phyloP scores from a whole-genome alignment of 2,329 filamentous ascomycete genomes.

The Furcasterigmium sp. region DNA sequence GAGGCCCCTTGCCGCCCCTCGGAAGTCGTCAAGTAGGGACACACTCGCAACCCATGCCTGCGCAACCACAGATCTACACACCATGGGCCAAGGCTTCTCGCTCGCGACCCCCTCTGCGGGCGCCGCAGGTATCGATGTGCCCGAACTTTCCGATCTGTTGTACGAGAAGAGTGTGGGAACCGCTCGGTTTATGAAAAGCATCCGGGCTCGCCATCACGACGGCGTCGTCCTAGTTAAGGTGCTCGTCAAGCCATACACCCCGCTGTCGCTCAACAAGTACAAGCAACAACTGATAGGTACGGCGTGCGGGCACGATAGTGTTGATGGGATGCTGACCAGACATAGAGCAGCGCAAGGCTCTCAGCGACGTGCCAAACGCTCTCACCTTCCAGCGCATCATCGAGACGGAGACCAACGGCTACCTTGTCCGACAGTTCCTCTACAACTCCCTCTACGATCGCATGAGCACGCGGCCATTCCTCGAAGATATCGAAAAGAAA shows the following conservation, averaged over 20 bases:
- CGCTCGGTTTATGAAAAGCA: slow-evolving; percentile 94
- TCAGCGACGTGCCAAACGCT: slow-evolving; percentile 85
- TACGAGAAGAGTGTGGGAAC: slow-evolving; percentile 92
- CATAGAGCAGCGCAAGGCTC: slow-evolving; percentile 69
- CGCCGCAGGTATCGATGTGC: slow-evolving; percentile 87
- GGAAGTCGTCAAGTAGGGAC: slow-evolving; percentile 9
- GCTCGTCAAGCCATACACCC: slow-evolving; percentile 84
- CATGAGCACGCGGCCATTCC: slow-evolving; percentile 89
- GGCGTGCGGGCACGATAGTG: slow-evolving; percentile 16
- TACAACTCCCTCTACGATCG: slow-evolving; percentile 97
- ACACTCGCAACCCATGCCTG: not conserved
- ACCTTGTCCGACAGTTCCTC: slow-evolving; percentile 89
- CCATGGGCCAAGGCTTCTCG: slow-evolving; percentile 96
- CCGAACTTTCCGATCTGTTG: slow-evolving; percentile 82
- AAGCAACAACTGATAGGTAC: slow-evolving; percentile 69
- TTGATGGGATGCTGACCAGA: slow-evolving; percentile 2
- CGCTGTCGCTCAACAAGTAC: slow-evolving; percentile 75
- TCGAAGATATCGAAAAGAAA: slow-evolving; percentile 98
- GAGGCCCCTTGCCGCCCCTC: not conserved
- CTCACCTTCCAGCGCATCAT: slow-evolving; percentile 85
- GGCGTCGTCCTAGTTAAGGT: slow-evolving; percentile 92
- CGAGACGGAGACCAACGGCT: slow-evolving; percentile 87
- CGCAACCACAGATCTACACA: slow-evolving; percentile 12
- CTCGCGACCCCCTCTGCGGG: slow-evolving; percentile 87
- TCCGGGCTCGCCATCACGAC: slow-evolving; percentile 83